These are phyloP conservation scores for Hypoxylon sp. DNA, from an alignment of 2,329 filamentous ascomycete species.

Conservation along the genomic window DNA sequence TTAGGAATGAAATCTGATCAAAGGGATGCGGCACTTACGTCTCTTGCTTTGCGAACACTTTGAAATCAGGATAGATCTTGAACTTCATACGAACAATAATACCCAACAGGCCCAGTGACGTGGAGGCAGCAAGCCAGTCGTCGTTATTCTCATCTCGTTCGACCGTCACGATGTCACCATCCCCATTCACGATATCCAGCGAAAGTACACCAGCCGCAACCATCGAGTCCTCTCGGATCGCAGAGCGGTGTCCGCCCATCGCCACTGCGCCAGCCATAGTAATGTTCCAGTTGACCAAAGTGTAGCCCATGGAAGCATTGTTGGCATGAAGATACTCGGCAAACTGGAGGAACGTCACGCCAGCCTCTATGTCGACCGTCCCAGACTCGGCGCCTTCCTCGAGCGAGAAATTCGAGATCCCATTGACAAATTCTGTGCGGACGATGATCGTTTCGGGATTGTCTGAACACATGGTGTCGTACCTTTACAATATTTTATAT, in stretches of 20 bases:
- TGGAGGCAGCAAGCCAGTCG: constrained; percentile 65
- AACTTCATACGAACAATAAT: constrained; percentile 63
- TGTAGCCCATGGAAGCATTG: constrained; percentile 62
- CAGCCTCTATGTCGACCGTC: constrained; percentile 62
- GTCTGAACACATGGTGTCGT: constrained; percentile 66
- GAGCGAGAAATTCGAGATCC: constrained; percentile 60
- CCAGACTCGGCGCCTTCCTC: constrained; percentile 54
- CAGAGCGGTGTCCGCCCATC: constrained; percentile 65
- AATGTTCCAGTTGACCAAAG: constrained; percentile 67
- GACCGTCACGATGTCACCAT: constrained; percentile 58
- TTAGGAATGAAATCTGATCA: not conserved
- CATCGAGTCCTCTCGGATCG: constrained; percentile 62
- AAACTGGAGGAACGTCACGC: constrained; percentile 65
- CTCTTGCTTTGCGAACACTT: constrained; percentile 63
- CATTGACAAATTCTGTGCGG: constrained; percentile 59
- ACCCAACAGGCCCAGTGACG: constrained; percentile 62
- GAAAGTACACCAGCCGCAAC: constrained; percentile 63
- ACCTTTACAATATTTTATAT: constrained; percentile 51
- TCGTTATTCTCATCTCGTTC: constrained; percentile 58
- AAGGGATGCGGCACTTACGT: constrained; percentile 53
- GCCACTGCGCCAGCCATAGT: constrained; percentile 63
- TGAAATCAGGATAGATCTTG: constrained; percentile 63
- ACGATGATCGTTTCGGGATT: constrained; percentile 61
- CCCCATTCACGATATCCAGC: constrained; percentile 63
- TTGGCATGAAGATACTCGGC: constrained; percentile 62